Evolutionary conservation across 139 green algal genomes (phyloP), one percentile per base, ranked within the genome.

Genomic region (Prasinococcaceae sp.): DNA sequence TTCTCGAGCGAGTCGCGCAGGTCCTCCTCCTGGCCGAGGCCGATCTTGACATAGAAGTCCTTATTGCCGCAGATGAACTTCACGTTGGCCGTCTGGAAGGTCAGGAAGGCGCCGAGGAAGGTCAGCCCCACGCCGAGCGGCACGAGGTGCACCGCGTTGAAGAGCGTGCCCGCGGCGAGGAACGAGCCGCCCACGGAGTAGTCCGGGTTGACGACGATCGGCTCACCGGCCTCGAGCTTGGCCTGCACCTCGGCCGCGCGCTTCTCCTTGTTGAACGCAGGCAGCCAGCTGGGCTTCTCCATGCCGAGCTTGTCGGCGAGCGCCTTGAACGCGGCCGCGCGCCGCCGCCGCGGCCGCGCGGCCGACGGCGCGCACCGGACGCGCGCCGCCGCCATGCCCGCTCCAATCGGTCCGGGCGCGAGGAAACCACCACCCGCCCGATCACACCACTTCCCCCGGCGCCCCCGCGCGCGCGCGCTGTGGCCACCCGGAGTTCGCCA

Each of bases 41-140:
- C 51, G 38, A 60, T 50, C 6, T 19, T 40, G 5, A 60, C 51
- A 16, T 60, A 5, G 19, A 60, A 20, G 26, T 6, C 51, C 38
- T 60, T 38, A 14, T 49, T 20, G 6, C 10, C 33, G 24, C 58
- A 60, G 5, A 53, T 9, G 38, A 60, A 60, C 14, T 36, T 55
- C 8, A 60, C 51, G 4, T 39, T 40, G 9, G 32, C 14, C 6
- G 51, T 9, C 42, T 58, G 51, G 32, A 58, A 58, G 6, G 29
- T 6, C 8, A 58, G 32, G 50, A 58, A 52, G 9, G 29, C 10
- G 10, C 50, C 50, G 16, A 58, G 33, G 20, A 58, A 36, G 10
- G 40, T 25, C n/a, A 14, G n/a, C 6, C 9, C n/a, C 14, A n/a
- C 40, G 9, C 10, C 9, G n/a, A 47, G 40, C 9, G 20, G n/a